Base-by-base conservation (phyloP, 495 filamentous ascomycete species). In the Annulohypoxylon stygium region DNA sequence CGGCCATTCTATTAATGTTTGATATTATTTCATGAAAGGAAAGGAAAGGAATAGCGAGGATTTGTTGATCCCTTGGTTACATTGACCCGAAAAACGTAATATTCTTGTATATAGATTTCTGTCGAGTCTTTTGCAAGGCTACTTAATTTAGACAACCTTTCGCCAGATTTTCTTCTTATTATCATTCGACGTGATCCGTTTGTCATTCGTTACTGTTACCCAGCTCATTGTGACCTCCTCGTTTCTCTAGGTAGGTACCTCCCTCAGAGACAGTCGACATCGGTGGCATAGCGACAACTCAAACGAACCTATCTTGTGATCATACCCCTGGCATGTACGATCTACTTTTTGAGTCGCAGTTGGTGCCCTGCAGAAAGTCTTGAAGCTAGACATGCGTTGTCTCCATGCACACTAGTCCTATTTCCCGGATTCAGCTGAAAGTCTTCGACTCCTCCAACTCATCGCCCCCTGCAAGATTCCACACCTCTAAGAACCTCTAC, bases 61-160 rank as follows among this genome's bases (percentile, higher is more conserved):
- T 65, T 73, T 20, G 43, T 3, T 62, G 25, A 73, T 67, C 64
- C 43, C 9, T 23, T 12, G 64, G 54, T 59, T 54, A 50, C 18
- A 60, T 64, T 68, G 60, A 37, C 47, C 47, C 2, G 41, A 41
- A 37, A 50, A 48, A 57, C 48, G 69, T 67, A 26, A 45, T 9
- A 25, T 73, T 73, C 70, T 25, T 73, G 70, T 69, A 73, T 61
- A 73, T 69, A 73, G 20, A 30, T 69, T 64, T 60, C 61, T 48
- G 5, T 50, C 59, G 43, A 61, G 25, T 69, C n/a, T 26, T 18
- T 59, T 18, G 5, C 65, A 25, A 60, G 53, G 70, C 70, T 10
- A 14, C 67, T 67, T 73, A 64, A 67, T 67, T 73, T 25, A 20
- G n/a, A 55, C 30, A 30, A 66, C 48, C 23, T 51, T 51, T 25